Conservation (phyloP, 2,329 filamentous ascomycete genomes). For the Ophiostoma pallidulum region DNA sequence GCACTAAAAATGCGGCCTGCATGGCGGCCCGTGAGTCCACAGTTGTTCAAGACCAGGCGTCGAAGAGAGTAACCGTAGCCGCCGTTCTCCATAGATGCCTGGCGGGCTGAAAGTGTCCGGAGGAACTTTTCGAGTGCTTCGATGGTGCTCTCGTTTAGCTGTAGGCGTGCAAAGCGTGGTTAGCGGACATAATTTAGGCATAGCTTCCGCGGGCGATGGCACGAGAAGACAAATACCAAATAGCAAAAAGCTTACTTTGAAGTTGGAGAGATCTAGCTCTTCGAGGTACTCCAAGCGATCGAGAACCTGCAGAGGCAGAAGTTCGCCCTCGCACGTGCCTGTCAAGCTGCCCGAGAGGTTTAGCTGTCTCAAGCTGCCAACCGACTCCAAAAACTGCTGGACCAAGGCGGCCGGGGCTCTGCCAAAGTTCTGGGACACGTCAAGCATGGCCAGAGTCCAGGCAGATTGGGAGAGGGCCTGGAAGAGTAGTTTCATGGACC, state of each 20-base stretch:
- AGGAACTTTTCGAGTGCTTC: constrained; percentile 38
- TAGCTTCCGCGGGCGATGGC: too few relatives aligned
- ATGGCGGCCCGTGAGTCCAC: constrained; percentile 40
- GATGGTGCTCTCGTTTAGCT: constrained; percentile 32
- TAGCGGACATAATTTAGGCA: too few relatives aligned
- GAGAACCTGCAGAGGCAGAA: constrained; percentile 38
- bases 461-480: constrained; percentile 30
- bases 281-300: constrained; percentile 37
- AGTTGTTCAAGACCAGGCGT: constrained; percentile 40
- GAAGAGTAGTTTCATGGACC: constrained; percentile 39
- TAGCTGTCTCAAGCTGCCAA: constrained; percentile 36
- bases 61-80: constrained; percentile 19
- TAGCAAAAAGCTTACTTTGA: constrained; percentile 36
- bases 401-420: constrained; percentile 40
- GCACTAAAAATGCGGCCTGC: constrained; percentile 41
- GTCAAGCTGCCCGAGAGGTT: constrained; percentile 44
- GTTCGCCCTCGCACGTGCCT: constrained; percentile 32
- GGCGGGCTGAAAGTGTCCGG: constrained; percentile 11
- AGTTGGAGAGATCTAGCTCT: constrained; percentile 45
- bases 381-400: constrained; percentile 33
- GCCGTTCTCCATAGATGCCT: constrained; percentile 4
- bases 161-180: not conserved
- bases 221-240: too few relatives aligned
- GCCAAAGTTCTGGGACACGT: constrained; percentile 45
- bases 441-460: constrained; percentile 35